Evolutionary conservation across 2,329 filamentous ascomycete species (phyloP).

Genomic region (Alternaria infectoria): DNA sequence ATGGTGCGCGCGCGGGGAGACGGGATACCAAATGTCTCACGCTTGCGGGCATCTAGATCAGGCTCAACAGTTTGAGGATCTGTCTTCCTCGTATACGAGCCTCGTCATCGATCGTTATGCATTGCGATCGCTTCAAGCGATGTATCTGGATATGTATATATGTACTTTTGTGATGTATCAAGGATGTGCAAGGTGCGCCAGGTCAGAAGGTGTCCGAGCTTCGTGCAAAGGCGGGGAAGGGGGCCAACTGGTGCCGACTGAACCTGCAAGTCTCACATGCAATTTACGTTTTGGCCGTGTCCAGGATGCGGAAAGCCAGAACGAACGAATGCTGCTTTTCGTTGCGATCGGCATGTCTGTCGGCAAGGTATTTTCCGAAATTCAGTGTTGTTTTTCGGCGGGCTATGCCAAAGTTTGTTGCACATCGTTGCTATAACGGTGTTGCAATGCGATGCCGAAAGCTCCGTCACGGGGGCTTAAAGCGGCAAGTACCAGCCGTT

Average conservation of each 20-base stretch:
- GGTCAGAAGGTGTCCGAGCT: neutral
- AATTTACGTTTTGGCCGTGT: neutral
- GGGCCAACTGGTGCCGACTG: neutral
- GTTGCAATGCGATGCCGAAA: conserved; percentile 7
- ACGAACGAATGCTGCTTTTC: neutral
- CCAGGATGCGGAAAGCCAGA: neutral
- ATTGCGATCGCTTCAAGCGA: neutral
- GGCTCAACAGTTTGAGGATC: neutral
- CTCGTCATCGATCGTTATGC: neutral
- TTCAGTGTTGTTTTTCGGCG: neutral
- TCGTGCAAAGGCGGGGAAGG: neutral
- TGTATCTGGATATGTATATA: neutral
- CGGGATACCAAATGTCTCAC: neutral
- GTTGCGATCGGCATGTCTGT: neutral
- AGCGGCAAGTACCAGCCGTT: conserved; percentile 27
- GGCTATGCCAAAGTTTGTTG: neutral
- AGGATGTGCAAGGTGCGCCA: neutral
- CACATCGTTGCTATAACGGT: conserved; percentile 3
- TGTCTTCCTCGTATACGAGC: neutral
- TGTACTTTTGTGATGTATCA: neutral
- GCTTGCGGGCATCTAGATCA: neutral
- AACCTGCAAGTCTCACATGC: neutral
- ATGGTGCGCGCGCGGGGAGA: neutral
- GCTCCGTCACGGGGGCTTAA: neutral
- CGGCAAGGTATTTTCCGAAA: conserved; percentile 2